Evolutionary conservation across 2,329 filamentous ascomycete species (phyloP).

Genomic region (Aspergillus spinulosporus): DNA sequence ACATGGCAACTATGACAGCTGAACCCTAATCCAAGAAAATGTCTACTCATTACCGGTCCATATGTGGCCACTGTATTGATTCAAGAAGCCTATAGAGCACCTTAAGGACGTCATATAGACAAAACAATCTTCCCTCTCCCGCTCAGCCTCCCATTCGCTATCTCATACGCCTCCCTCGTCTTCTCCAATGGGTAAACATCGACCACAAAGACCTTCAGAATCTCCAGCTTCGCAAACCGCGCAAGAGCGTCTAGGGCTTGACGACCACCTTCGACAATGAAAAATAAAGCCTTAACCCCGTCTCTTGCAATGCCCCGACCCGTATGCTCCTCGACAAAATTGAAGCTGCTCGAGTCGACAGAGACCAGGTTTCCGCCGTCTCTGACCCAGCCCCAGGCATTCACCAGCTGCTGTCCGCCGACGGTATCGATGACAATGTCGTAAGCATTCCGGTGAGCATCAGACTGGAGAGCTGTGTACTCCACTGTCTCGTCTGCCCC

Average conservation of each 20-base stretch:
- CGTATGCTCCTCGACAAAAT: constrained; percentile 29
- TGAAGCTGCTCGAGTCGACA: constrained; percentile 31
- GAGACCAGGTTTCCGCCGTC: constrained; percentile 25
- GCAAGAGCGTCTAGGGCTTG: constrained; percentile 5
- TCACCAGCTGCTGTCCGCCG: constrained; percentile 25
- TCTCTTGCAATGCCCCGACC: constrained; percentile 20
- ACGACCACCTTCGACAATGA: constrained; percentile 14
- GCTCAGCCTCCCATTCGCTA: constrained; percentile 6
- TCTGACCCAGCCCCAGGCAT: constrained; percentile 25
- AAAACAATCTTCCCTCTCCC: constrained; percentile 19
- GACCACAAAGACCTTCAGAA: constrained; percentile 13
- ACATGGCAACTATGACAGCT: too few species aligned
- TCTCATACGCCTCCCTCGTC: constrained; percentile 16
- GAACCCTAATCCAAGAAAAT: too few species aligned
- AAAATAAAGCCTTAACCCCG: constrained; percentile 18
- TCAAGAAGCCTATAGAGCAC: too few species aligned
- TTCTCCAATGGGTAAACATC: constrained; percentile 1
- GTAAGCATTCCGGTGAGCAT: constrained; percentile 6
- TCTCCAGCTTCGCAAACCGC: background rate
- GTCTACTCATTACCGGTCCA: too few species aligned
- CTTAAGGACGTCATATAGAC: background rate
- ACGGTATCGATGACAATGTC: constrained; percentile 32
- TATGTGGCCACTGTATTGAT: too few species aligned
- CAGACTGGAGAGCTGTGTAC: constrained; percentile 28
- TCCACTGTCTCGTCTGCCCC: constrained; percentile 44